A percentile compares a stretch with the other conserved stretches of the same genome.
phyloP scores from a whole-genome alignment of 2,329 filamentous ascomycete species.

The Coniochaeta prunicola region DNA sequence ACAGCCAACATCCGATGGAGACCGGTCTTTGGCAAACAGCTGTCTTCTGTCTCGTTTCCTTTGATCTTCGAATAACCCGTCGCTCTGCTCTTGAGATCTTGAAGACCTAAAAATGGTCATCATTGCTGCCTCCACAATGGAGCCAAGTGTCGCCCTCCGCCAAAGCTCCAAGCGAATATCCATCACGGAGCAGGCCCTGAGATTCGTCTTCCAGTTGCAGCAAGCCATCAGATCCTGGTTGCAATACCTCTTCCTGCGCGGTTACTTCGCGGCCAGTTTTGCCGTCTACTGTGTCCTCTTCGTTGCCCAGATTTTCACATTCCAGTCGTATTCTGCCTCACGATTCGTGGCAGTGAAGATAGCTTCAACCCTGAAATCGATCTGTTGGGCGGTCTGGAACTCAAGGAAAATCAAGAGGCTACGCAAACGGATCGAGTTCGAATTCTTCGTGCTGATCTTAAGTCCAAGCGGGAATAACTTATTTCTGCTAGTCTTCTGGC shows the following conservation, averaged over 20 bases:
- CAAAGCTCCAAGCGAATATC: constrained; percentile 8
- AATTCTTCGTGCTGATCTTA: constrained; percentile 43
- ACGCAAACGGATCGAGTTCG: constrained; percentile 40
- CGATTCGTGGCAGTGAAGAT: constrained; percentile 4
- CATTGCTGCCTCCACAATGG: constrained; percentile 10
- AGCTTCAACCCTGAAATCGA: not conserved
- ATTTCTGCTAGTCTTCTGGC: constrained; percentile 48
- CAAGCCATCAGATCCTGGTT: constrained; percentile 11
- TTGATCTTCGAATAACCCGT: not conserved
- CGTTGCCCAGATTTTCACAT: constrained; percentile 10
- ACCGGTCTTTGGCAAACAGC: not conserved
- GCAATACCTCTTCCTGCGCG: constrained; percentile 10
- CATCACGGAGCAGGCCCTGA: constrained; percentile 5
- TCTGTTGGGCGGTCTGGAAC: constrained; percentile 16
- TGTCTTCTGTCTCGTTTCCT: not conserved
- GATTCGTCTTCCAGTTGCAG: constrained; percentile 11
- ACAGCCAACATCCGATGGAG: not conserved
- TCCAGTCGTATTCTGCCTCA: constrained; percentile 7
- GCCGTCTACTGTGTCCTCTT: constrained; percentile 7
- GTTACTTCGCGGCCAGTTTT: constrained; percentile 12
- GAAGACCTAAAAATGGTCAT: constrained; percentile 10
- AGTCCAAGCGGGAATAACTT: constrained; percentile 41
- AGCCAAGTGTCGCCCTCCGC: constrained; percentile 7
- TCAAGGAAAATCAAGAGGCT: constrained; percentile 26
- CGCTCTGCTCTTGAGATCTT: not conserved